Evolutionary conservation across 805 yeast species (phyloP).

Genomic region (Yamadazyma nakazawae): DNA sequence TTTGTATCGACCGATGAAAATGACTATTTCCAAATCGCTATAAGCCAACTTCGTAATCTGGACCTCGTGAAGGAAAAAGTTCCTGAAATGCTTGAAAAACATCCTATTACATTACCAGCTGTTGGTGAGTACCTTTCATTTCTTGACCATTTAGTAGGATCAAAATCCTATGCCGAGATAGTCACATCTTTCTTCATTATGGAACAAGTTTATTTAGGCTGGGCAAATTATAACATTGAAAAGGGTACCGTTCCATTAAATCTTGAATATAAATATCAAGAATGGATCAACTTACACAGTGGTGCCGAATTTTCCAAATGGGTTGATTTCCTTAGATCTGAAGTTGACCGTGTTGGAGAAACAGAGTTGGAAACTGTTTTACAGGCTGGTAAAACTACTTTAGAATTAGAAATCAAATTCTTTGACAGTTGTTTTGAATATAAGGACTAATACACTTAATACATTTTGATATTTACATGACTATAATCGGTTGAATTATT

Average conservation of each 20-base stretch:
- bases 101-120: constrained; percentile 23
- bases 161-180: constrained; percentile 36
- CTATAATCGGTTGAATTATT: background rate
- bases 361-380: constrained; percentile 16
- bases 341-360: constrained; percentile 37
- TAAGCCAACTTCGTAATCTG: constrained; percentile 21
- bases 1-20: constrained; percentile 48
- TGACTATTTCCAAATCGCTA: constrained; percentile 36
- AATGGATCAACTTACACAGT: constrained; percentile 52
- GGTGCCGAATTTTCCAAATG: constrained; percentile 47
- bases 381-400: constrained; percentile 28
- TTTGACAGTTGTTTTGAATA: constrained; percentile 46
- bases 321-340: constrained; percentile 44
- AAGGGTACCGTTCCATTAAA: constrained; percentile 17
- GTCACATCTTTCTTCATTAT: constrained; percentile 44
- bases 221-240: constrained; percentile 42
- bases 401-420: constrained; percentile 43
- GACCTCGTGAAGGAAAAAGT: constrained; percentile 19
- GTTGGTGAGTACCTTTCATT: constrained; percentile 38
- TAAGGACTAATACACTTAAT: constrained; percentile 5
- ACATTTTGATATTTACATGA: background rate
- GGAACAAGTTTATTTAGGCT: constrained; percentile 50
- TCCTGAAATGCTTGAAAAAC: constrained; percentile 17
- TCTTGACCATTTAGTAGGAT: constrained; percentile 26
- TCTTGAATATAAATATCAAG: constrained; percentile 45